Conservation (phyloP, 192 early-diverging fungal genomes). For the Gryganskiella cystojenkinii region DNA sequence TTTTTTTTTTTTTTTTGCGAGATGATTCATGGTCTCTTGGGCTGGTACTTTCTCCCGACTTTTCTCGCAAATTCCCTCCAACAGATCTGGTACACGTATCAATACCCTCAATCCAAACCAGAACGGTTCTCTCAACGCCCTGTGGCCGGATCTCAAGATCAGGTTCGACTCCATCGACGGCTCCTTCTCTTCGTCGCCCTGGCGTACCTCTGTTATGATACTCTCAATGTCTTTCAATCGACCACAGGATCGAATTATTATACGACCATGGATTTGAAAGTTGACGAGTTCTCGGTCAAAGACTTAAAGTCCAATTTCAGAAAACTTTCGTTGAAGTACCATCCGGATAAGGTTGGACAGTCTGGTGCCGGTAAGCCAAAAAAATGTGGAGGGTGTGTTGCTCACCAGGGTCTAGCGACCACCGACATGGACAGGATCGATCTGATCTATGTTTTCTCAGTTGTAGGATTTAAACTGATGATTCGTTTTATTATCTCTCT, state of each 20-base stretch:
- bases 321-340: slow-evolving; percentile 19
- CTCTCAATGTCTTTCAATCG: not conserved
- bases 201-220: not conserved
- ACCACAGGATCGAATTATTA: slow-evolving; percentile 4
- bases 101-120: not conserved
- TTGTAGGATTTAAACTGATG: not conserved
- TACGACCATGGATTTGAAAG: slow-evolving; percentile 1
- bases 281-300: slow-evolving; percentile 10
- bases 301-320: slow-evolving; percentile 19
- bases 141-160: not conserved
- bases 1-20: too few species aligned
- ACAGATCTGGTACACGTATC: not conserved
- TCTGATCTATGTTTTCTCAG: slow-evolving; percentile 5
- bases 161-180: not conserved
- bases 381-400: too few species aligned
- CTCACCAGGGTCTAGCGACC: too few species aligned
- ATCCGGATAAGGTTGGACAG: slow-evolving; percentile 27
- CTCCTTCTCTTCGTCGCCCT: not conserved
- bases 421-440: slow-evolving; percentile 10
- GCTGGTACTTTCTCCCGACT: slow-evolving; percentile 8
- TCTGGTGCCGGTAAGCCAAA: slow-evolving; percentile 19
- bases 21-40: not conserved
- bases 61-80: slow-evolving; percentile 1
- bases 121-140: too few species aligned
- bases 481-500: not conserved